Percentiles rank a stretch among this genome's conserved stretches.
Conservation (phyloP, 2,329 filamentous ascomycete species). For the Coniochaeta prunicola region DNA sequence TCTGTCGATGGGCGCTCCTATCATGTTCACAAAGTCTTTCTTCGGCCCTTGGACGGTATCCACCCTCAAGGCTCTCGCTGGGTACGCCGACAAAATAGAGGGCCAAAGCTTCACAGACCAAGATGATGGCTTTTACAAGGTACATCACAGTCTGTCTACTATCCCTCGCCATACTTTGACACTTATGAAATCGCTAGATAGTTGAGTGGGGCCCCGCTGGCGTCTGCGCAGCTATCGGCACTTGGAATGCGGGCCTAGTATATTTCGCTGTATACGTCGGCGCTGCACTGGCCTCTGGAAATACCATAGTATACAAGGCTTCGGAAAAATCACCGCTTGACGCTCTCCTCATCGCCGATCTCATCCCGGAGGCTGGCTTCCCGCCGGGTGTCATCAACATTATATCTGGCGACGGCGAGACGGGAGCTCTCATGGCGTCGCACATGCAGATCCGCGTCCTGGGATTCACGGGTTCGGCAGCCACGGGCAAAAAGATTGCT, state of each 20-base stretch:
- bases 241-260: conserved; percentile 51
- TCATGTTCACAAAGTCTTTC: not conserved
- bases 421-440: conserved; percentile 11
- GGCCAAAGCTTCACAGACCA: not conserved
- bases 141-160: not conserved
- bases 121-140: not conserved
- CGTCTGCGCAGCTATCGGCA: conserved; percentile 42
- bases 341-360: conserved; percentile 47
- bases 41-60: not conserved
- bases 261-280: conserved; percentile 65
- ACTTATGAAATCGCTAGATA: not conserved
- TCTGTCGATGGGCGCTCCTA: not conserved
- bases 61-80: not conserved
- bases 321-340: conserved; percentile 51
- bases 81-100: not conserved
- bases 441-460: conserved; percentile 45
- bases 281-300: conserved; percentile 50
- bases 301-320: conserved; percentile 49
- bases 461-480: conserved; percentile 55
- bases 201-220: conserved; percentile 23
- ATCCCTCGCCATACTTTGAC: not conserved
- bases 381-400: conserved; percentile 64
- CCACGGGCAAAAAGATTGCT: conserved; percentile 52
- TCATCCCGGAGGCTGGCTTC: conserved; percentile 62
- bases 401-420: conserved; percentile 52